These are phyloP conservation scores for Thraustochytrium striatum DNA, from an alignment of 352 stramenopile genomes.

Conservation along the genomic window DNA sequence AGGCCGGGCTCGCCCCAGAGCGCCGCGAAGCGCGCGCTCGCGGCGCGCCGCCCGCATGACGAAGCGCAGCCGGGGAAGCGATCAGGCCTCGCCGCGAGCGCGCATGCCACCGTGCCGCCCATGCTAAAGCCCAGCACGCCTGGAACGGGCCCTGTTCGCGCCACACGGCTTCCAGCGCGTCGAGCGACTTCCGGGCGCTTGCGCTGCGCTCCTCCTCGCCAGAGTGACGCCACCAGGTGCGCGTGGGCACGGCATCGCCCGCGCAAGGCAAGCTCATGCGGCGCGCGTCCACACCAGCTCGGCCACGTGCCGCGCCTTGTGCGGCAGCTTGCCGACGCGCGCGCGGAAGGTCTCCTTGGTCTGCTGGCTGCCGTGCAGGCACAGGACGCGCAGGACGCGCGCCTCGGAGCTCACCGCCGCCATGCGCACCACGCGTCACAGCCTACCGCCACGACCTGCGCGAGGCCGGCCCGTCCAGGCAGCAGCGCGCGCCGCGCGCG, in stretches of 20 bases:
- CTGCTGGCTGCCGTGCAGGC: conserved; percentile 46
- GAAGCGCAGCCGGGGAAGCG: conserved; percentile 30
- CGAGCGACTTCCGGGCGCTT: conserved; percentile 2
- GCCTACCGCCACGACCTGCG: no score
- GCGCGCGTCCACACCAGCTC: conserved; percentile 17
- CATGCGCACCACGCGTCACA: no score
- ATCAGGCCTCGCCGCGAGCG: background rate
- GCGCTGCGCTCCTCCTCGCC: background rate
- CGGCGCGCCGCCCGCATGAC: conserved; percentile 5
- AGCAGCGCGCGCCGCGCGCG: no score
- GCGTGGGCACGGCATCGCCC: conserved; percentile 28
- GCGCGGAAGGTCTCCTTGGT: conserved; percentile 46
- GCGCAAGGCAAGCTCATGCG: conserved; percentile 31
- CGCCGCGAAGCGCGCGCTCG: background rate
- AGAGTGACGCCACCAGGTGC: conserved; percentile 30
- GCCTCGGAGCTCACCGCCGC: no score
- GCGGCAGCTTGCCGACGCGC: conserved; percentile 26
- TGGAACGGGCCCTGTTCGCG: conserved; percentile 18
- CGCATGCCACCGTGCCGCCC: conserved; percentile 4
- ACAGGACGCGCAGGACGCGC: conserved; percentile 38
- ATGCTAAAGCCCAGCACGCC: conserved; percentile 41
- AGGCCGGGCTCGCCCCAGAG: background rate
- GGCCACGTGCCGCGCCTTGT: conserved; percentile 14
- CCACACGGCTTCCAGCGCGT: conserved; percentile 16
- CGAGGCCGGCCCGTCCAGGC: no score